These are phyloP conservation scores for Curvularia sp. DNA, from an alignment of 2,329 filamentous ascomycete species.

Conservation along the genomic window DNA sequence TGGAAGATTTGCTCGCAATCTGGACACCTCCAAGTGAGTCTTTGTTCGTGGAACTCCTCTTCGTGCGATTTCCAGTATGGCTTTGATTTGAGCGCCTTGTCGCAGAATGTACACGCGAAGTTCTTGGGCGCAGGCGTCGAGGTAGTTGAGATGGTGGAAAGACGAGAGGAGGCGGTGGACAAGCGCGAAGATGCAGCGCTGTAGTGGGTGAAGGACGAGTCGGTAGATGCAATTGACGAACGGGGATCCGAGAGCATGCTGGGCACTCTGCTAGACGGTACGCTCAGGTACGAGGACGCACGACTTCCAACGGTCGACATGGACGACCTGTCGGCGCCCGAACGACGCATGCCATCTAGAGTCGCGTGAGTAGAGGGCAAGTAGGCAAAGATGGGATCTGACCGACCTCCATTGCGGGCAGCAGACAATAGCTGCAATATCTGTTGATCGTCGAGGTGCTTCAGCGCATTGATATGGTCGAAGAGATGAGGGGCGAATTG, in stretches of 20 bases:
- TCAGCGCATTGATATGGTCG: constrained; percentile 51
- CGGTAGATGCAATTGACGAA: constrained; percentile 49
- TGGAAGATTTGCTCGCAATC: constrained; percentile 74
- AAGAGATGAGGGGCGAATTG: constrained; percentile 49
- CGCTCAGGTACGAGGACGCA: constrained; percentile 48
- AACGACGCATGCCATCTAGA: constrained; percentile 47
- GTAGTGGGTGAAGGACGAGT: constrained; percentile 49
- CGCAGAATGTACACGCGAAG: constrained; percentile 59
- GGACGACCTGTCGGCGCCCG: constrained; percentile 47
- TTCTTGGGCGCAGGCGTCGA: constrained; percentile 48
- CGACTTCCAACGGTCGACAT: constrained; percentile 48
- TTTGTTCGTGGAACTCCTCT: constrained; percentile 73
- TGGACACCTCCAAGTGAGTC: constrained; percentile 71
- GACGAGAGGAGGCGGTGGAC: constrained; percentile 48
- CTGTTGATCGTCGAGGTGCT: constrained; percentile 51
- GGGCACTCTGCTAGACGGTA: constrained; percentile 49
- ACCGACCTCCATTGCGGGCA: constrained; percentile 50
- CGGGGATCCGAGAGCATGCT: constrained; percentile 50
- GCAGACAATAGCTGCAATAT: constrained; percentile 49
- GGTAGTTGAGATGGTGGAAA: constrained; percentile 47
- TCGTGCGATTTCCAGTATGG: constrained; percentile 75
- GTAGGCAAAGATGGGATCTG: constrained; percentile 14
- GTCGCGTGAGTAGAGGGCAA: constrained; percentile 30
- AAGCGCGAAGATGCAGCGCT: constrained; percentile 48
- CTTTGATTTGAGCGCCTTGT: constrained; percentile 72